A percentile compares a stretch with the other conserved stretches of the same genome.
These are phyloP conservation scores for Carex pumila DNA, from an alignment of 176 grass and related monocot species.

Conservation along the genomic window DNA sequence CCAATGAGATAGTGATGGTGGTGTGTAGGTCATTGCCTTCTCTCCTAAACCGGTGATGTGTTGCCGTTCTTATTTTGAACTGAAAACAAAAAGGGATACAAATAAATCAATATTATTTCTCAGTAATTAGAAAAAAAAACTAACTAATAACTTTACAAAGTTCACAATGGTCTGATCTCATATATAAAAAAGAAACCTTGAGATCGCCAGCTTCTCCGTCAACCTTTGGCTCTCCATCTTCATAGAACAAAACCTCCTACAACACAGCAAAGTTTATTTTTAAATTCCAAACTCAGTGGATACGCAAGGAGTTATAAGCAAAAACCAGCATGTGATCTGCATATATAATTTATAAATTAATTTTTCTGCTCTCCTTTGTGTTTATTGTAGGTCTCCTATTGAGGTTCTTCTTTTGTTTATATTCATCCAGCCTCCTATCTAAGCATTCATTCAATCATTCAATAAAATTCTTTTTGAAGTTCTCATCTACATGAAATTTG, in stretches of 20 bases:
- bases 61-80: slow-evolving; percentile 84
- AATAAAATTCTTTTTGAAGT: background rate
- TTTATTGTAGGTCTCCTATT: background rate
- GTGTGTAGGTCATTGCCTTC: slow-evolving; percentile 88
- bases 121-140: background rate
- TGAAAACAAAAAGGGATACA: slow-evolving; percentile 39
- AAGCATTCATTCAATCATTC: background rate
- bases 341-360: background rate
- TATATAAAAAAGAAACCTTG: slow-evolving; percentile 47
- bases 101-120: slow-evolving; percentile 8
- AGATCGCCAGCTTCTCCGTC: slow-evolving; percentile 95
- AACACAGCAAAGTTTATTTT: background rate
- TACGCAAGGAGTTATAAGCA: background rate
- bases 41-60: slow-evolving; percentile 72
- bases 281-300: background rate
- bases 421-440: background rate
- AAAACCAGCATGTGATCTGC: background rate
- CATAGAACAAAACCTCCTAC: slow-evolving; percentile 87
- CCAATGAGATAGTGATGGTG: slow-evolving; percentile 77
- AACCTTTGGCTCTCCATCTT: slow-evolving; percentile 96
- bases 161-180: background rate
- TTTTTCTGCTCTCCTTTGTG: background rate
- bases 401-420: background rate
- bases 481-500: background rate
- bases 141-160: background rate